Conservation (phyloP, 75 land plant species). For the Cupressus sempervirens region DNA sequence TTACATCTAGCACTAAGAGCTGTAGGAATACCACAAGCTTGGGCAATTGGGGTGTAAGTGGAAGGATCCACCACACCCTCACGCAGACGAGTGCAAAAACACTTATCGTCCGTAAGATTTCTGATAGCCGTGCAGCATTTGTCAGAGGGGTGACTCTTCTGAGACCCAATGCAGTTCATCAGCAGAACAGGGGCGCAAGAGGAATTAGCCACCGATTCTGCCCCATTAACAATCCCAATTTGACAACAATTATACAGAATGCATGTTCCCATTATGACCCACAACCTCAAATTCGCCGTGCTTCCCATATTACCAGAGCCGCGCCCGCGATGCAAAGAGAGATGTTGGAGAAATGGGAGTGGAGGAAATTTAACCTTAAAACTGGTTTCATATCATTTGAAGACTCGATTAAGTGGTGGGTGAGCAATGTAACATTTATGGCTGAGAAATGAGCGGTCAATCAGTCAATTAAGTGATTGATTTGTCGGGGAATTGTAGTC, state of each 20-base stretch:
- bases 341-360: not conserved
- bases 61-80: not conserved
- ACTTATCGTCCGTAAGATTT: not conserved
- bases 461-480: not conserved
- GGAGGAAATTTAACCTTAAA: no score
- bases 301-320: not conserved
- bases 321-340: not conserved
- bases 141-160: not conserved
- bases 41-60: not conserved
- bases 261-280: not conserved
- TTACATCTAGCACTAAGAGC: not conserved
- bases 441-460: not conserved
- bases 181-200: not conserved
- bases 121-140: not conserved
- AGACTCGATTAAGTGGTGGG: not conserved
- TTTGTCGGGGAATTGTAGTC: not conserved
- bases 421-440: not conserved
- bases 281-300: not conserved
- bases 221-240: not conserved
- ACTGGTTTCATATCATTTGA: not conserved
- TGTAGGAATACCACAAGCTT: not conserved
- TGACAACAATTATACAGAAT: not conserved
- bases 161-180: conserved; percentile 1
- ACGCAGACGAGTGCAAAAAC: not conserved
- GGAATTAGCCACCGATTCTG: not conserved